A percentile compares a stretch with the other conserved stretches of the same genome.
Conservation (phyloP, 1,284 basidiomycete genomes). For the Chalciporus piperatoides region DNA sequence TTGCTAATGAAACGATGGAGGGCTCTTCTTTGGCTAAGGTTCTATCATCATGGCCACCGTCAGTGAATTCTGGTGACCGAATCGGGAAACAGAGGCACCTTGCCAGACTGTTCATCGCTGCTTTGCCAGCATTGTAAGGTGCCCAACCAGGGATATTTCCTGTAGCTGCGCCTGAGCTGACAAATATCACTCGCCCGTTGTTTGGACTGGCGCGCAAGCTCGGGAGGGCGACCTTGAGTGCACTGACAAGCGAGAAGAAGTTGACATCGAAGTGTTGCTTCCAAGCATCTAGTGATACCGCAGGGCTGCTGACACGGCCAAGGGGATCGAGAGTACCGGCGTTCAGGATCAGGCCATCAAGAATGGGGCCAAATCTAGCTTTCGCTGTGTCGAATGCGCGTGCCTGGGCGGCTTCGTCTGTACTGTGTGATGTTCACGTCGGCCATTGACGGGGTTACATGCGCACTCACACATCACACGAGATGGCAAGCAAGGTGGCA, state of each 20-base stretch:
- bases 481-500: conserved; percentile 48
- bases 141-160: conserved; percentile 69
- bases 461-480: conserved; percentile 69
- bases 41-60: conserved; percentile 38
- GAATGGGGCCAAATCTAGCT: conserved; percentile 47
- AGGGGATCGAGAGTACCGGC: conserved; percentile 66
- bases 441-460: not conserved
- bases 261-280: conserved; percentile 74
- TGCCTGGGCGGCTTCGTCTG: conserved; percentile 55
- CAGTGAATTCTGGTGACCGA: conserved; percentile 1
- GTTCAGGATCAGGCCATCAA: conserved; percentile 79
- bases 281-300: conserved; percentile 48
- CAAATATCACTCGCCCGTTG: conserved; percentile 70
- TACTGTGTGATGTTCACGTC: conserved; percentile 34
- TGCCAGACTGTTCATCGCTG: conserved; percentile 82
- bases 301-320: conserved; percentile 38
- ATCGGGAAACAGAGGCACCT: conserved; percentile 40
- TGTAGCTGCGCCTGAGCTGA: conserved; percentile 78
- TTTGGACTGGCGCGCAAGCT: conserved; percentile 56
- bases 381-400: conserved; percentile 46
- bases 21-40: conserved; percentile 83
- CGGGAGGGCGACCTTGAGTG: conserved; percentile 64
- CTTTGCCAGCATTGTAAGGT: conserved; percentile 78
- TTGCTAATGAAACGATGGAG: conserved; percentile 64
- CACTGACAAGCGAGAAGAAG: conserved; percentile 75